Evolutionary conservation across 176 grass and related monocot species (phyloP).

Genomic region (Eragrostis curvula): DNA sequence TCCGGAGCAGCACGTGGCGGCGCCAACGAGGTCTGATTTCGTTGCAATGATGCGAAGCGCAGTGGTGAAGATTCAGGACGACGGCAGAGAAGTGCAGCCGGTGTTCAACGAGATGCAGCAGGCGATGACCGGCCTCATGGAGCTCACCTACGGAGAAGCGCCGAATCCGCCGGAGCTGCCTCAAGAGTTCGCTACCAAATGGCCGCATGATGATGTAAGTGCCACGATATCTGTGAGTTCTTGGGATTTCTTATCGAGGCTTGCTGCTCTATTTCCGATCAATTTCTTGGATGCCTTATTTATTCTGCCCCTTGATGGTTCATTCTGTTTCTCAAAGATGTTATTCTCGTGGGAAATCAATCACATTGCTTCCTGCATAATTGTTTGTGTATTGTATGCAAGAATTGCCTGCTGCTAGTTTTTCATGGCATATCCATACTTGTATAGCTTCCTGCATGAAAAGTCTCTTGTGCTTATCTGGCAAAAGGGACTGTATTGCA

Average conservation of each 20-base stretch:
- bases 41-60: constrained; percentile 29
- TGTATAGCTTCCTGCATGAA: constrained; percentile 12
- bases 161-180: constrained; percentile 37
- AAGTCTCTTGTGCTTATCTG: constrained; percentile 8
- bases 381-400: constrained; percentile 28
- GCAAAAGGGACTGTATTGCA: not conserved
- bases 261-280: constrained; percentile 33
- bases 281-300: constrained; percentile 1
- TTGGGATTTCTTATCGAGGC: constrained; percentile 16
- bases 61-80: constrained; percentile 21
- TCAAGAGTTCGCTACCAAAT: constrained; percentile 32
- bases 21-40: constrained; percentile 26
- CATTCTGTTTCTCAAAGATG: constrained; percentile 19
- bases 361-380: not conserved
- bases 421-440: not conserved
- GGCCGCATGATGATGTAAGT: constrained; percentile 39
- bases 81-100: constrained; percentile 11
- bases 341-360: not conserved
- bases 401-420: constrained; percentile 10
- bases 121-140: constrained; percentile 46
- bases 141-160: constrained; percentile 24
- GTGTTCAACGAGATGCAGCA: constrained; percentile 39
- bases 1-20: not conserved
- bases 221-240: constrained; percentile 21
- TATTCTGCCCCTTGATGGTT: constrained; percentile 1